Evolutionary conservation across 768 basidiomycete genomes (phyloP).

Genomic region (Mrakia blollopis): DNA sequence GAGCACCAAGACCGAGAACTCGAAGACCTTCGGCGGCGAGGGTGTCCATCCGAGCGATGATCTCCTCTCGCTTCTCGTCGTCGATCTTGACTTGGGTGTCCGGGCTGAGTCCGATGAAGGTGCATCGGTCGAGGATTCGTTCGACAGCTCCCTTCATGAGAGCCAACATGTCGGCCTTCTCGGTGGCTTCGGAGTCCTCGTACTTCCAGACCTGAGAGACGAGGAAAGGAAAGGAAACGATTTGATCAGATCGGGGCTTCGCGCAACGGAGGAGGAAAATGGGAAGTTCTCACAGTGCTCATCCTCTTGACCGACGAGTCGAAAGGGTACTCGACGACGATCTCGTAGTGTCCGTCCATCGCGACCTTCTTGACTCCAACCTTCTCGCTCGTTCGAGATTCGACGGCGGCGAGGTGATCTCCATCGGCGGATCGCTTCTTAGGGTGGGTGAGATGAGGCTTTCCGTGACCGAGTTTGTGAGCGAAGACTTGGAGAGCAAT

Average conservation of each 20-base stretch:
- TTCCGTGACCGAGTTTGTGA: conserved; percentile 51
- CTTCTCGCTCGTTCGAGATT: conserved; percentile 15
- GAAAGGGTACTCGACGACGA: conserved; percentile 50
- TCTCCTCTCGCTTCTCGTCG: conserved; percentile 37
- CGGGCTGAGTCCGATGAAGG: conserved; percentile 38
- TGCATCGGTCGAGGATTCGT: conserved; percentile 52
- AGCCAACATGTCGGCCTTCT: conserved; percentile 36
- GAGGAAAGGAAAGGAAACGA: conserved; percentile 39
- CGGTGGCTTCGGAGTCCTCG: neutral
- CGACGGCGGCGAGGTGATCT: conserved; percentile 26
- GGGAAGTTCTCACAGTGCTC: conserved; percentile 35
- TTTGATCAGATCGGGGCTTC: neutral
- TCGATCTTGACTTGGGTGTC: conserved; percentile 37
- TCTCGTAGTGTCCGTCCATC: conserved; percentile 42
- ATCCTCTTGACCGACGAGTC: conserved; percentile 55
- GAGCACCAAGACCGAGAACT: conserved; percentile 43
- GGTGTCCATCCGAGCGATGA: conserved; percentile 39
- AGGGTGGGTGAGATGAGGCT: conserved; percentile 43
- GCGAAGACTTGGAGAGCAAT: conserved; percentile 44
- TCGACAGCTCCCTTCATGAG: conserved; percentile 49
- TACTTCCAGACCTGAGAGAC: conserved; percentile 14
- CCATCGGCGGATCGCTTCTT: conserved; percentile 13
- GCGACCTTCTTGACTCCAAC: conserved; percentile 15
- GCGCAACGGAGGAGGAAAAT: conserved; percentile 36
- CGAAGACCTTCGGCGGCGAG: conserved; percentile 48